These are phyloP conservation scores for Poa pratensis DNA, from an alignment of 176 grass and related monocot genomes.

Conservation along the genomic window DNA sequence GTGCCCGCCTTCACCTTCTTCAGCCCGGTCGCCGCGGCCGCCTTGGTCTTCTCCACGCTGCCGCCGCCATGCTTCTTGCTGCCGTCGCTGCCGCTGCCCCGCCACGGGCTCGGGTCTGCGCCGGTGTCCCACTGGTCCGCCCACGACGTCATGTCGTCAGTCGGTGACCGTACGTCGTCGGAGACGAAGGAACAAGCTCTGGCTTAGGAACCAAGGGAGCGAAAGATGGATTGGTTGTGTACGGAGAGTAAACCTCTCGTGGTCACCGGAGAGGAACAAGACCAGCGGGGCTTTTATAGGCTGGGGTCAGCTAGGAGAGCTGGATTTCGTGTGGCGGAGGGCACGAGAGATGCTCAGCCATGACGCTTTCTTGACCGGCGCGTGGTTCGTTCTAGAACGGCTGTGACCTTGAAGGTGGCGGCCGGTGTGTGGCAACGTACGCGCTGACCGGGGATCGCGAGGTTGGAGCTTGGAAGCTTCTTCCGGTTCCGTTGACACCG, in stretches of 20 bases:
- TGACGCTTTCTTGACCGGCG: neutral
- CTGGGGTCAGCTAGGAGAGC: neutral
- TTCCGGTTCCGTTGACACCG: neutral
- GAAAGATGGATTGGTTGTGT: neutral
- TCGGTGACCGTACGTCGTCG: neutral
- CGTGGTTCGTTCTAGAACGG: neutral
- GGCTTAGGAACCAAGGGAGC: slow-evolving; percentile 3
- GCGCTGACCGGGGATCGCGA: too few relatives aligned
- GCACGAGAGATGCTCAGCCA: slow-evolving; percentile 2
- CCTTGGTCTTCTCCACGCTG: slow-evolving; percentile 67
- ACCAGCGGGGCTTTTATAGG: neutral
- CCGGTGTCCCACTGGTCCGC: slow-evolving; percentile 93
- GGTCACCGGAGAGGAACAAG: neutral
- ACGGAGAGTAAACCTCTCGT: neutral
- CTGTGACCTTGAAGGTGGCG: neutral
- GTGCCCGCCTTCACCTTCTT: slow-evolving; percentile 85
- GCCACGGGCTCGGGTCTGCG: slow-evolving; percentile 41
- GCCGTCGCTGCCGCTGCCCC: neutral
- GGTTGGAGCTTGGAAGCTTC: neutral
- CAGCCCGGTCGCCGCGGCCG: slow-evolving; percentile 57
- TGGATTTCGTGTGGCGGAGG: slow-evolving; percentile 15
- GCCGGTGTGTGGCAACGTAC: neutral
- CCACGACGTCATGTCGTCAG: slow-evolving; percentile 54
- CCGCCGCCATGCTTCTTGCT: slow-evolving; percentile 6
- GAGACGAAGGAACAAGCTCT: neutral